These are phyloP conservation scores for Dioscorea dumetorum DNA, from an alignment of 106 monocot species.

Conservation along the genomic window DNA sequence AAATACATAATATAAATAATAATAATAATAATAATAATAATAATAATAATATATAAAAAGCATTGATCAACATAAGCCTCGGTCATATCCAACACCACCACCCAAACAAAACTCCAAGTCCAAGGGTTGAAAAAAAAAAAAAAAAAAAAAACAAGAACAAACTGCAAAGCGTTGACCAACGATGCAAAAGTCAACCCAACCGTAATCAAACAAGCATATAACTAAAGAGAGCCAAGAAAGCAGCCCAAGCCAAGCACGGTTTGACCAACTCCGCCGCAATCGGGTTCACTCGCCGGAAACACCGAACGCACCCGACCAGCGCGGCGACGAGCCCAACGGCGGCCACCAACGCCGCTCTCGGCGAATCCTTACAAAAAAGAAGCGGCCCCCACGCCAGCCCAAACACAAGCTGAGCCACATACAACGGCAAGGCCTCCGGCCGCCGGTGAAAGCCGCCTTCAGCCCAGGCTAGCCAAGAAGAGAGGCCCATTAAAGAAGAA, in stretches of 20 bases:
- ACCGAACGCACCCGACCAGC: conserved; percentile 3
- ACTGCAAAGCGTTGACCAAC: too few relatives aligned
- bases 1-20: too few relatives aligned
- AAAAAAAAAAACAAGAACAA: too few relatives aligned
- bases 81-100: too few relatives aligned
- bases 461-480: conserved; percentile 43
- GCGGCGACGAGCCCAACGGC: conserved; percentile 6
- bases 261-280: conserved; percentile 32
- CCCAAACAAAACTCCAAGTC: too few relatives aligned
- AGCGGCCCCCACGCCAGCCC: conserved; percentile 29
- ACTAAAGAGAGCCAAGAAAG: conserved; percentile 24
- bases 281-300: conserved; percentile 23
- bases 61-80: too few relatives aligned
- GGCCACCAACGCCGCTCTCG: conserved; percentile 6
- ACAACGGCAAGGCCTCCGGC: conserved; percentile 3
- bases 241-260: conserved; percentile 36
- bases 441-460: conserved; percentile 29
- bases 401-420: conserved; percentile 12
- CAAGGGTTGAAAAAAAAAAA: too few relatives aligned
- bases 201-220: conserved; percentile 7
- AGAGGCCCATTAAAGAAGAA: conserved; percentile 19
- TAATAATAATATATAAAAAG: too few relatives aligned
- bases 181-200: too few relatives aligned
- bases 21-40: too few relatives aligned
- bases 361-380: conserved; percentile 5